Evolutionary conservation across 495 filamentous ascomycete species (phyloP), one percentile per base, ranked within the genome.

Genomic region (Cladorrhinum samala): DNA sequence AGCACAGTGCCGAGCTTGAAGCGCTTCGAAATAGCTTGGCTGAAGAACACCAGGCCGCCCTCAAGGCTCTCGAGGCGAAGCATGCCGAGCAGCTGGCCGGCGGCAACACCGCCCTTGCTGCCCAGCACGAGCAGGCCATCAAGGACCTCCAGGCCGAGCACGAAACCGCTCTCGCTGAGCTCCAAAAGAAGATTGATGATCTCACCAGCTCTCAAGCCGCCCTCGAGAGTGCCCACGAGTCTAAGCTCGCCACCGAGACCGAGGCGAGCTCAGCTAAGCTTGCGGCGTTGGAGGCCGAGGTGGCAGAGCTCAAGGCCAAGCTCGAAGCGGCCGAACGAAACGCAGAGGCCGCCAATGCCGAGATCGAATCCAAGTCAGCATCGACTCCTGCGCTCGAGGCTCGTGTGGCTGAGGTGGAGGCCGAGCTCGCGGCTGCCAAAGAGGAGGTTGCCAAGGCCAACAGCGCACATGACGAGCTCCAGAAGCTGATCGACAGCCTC

Each of bases 101-200:
- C 45, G 69, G 65, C 30, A 69, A 68, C 49, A 49, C 57, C 3
- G 54, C 64, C 0, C 41, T 60, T 13, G 63, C 58, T 16, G 54
- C 59, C 16, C 60, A 65, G 13, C 64, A 77, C 36, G 64, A 71
- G 43, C 66, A 69, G 45, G 65, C 58, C 6, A 60, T 75, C 6
- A 56, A 68, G 19, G 67, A 73, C 4, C 64, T 79, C 23, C 72
- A 74, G 50, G 54, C 66, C 17, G 64, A 63, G 25, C 69, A 78
- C 45, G 73, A 74, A 48, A 49, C 50, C 36, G 49, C 56, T 1
- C 36, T 72, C 23, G 62, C 63, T n/a, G 68, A 70, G 5, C 52
- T 78, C 20, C 70, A 79, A 57, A 68, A 66, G 57, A 68, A 71
- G 60, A 56, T 77, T 7, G 65, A 71, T 44, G 70, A 74, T 16